A percentile compares a stretch with the other conserved stretches of the same genome.
Conservation (phyloP, 192 early-diverging fungal genomes). For the Rhizophlyctis rosea region DNA sequence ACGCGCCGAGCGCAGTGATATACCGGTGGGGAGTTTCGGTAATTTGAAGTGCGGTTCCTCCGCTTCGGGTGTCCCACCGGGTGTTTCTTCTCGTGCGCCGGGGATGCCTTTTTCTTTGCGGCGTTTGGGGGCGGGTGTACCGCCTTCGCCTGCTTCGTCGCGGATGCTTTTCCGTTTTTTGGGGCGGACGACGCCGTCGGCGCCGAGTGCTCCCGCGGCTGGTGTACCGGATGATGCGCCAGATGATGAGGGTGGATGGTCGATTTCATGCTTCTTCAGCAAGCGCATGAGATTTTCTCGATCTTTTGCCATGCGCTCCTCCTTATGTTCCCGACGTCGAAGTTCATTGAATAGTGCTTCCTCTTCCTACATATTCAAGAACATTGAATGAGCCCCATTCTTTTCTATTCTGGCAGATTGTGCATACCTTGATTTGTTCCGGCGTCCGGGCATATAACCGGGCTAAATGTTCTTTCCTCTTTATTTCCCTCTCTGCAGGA, state of each 20-base stretch:
- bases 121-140: neutral
- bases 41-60: conserved; percentile 5
- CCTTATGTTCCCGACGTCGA: conserved; percentile 76
- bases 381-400: neutral
- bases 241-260: neutral
- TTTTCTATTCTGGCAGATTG: neutral
- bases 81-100: conserved; percentile 3
- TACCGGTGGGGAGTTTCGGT: conserved; percentile 46
- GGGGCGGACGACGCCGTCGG: no score
- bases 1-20: conserved; percentile 60
- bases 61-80: neutral
- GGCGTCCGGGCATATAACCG: conserved; percentile 67
- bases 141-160: conserved; percentile 10
- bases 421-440: conserved; percentile 61
- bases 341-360: conserved; percentile 76
- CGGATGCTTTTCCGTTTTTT: no score
- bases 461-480: conserved; percentile 77
- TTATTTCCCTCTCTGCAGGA: conserved; percentile 60
- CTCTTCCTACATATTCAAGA: conserved; percentile 57
- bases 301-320: conserved; percentile 70
- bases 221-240: no score
- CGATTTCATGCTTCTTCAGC: conserved; percentile 39
- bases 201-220: no score
- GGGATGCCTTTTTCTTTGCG: conserved; percentile 13
- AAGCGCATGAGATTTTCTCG: conserved; percentile 74